Base-by-base conservation (phyloP, 139 green algal species). In the Limnomonas spitsbergensis region DNA sequence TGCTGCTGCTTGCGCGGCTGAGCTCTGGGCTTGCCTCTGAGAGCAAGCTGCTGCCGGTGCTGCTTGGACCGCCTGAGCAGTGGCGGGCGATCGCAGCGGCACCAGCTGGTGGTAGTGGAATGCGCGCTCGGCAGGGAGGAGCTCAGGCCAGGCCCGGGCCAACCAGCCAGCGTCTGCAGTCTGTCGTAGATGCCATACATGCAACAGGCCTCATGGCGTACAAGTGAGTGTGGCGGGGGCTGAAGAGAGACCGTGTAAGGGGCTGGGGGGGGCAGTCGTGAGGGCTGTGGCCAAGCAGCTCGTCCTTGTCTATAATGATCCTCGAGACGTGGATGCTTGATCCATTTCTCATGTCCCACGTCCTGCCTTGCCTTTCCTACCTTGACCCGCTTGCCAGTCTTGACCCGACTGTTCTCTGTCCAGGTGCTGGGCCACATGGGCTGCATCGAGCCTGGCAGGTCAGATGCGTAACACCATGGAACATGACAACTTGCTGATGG, bases 1-100 rank as follows among this genome's bases (percentile, higher is more conserved):
- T 90, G 27, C 80, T 96, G 47, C 68, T 94, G 29, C 26, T 94
- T 2, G 89, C 83, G 14, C 77, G 83, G 24, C 79, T 90, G 38
- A 84, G 80, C 42, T 76, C 74, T 2, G 83, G 75, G 3, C 66
- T 90, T 1, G 76, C 34, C 37, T 66, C 38, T 3, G 72, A 83
- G 53, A 83, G 71, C 40, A 47, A 68, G 4, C 77, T 73, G 54
- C 56, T 86, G 40, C 74, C 73, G 4, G 68, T 86, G 7, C 38
- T 86, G 39, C 52, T 84, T 75, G 69, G 76, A 3, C 56, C 83
- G 2, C 72, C 79, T 31, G 76, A 83, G 39, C 73, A 27, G 0
- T 82, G 79, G 79, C 56, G 56, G 39, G 66, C 40, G 32, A 54
- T 24, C 1, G 53, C 36, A 53, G 14, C 37, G 26, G 77, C n/a